These are phyloP conservation scores for Lipomyces yamanashiensis DNA, from an alignment of 805 yeast genomes.

Conservation along the genomic window DNA sequence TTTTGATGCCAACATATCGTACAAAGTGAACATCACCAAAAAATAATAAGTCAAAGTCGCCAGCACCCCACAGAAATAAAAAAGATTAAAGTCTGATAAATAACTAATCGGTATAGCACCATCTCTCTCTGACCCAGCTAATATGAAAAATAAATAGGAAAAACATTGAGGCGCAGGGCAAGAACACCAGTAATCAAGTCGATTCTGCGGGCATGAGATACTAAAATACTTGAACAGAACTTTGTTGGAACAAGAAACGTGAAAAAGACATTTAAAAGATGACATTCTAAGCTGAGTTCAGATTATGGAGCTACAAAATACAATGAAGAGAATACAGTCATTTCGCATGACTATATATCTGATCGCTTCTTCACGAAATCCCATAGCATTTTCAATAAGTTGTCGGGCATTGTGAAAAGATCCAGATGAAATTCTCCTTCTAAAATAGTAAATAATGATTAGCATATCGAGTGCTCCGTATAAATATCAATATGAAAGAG, in stretches of 20 bases:
- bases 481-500: background rate
- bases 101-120: too few species aligned
- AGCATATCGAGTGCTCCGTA: background rate
- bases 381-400: constrained; percentile 88
- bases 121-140: background rate
- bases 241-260: background rate
- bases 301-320: too few species aligned
- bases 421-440: constrained; percentile 98
- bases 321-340: background rate
- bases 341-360: constrained; percentile 10
- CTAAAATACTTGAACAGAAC: too few species aligned
- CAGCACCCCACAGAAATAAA: too few species aligned
- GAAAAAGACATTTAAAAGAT: background rate
- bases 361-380: constrained; percentile 70
- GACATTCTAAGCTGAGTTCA: too few species aligned
- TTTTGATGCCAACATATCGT: constrained; percentile 1
- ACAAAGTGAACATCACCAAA: background rate
- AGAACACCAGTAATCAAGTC: too few species aligned
- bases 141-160: background rate
- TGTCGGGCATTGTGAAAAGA: constrained; percentile 88
- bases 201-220: too few species aligned
- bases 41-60: background rate
- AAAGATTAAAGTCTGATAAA: too few species aligned
- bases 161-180: background rate
- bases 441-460: background rate